Conservation (phyloP, 345 rosid species). For the Pseudoturritis turrita region DNA sequence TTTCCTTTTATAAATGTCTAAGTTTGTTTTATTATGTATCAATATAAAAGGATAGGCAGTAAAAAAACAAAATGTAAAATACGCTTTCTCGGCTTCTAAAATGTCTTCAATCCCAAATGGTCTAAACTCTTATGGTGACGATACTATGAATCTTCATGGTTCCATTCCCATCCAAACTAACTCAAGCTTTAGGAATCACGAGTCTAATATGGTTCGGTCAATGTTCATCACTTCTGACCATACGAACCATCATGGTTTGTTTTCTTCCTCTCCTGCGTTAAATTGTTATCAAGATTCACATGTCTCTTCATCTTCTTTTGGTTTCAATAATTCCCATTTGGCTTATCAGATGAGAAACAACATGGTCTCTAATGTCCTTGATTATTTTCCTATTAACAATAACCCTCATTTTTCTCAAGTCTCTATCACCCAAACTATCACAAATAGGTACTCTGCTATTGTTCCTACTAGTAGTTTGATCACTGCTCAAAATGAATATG, state of each 20-base stretch:
- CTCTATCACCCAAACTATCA: constrained; percentile 16
- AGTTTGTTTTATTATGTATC: neutral
- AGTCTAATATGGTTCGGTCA: neutral
- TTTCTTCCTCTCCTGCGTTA: constrained; percentile 8
- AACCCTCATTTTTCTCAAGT: constrained; percentile 17
- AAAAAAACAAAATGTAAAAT: neutral
- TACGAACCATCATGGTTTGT: constrained; percentile 16
- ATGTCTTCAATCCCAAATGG: constrained; percentile 16
- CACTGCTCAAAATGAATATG: neutral
- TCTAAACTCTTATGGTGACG: neutral
- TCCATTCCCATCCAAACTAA: neutral
- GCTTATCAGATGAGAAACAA: constrained; percentile 3
- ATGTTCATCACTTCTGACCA: neutral
- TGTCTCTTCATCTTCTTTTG: constrained; percentile 6
- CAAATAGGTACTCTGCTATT: neutral
- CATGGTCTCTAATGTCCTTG: constrained; percentile 9
- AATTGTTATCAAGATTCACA: neutral
- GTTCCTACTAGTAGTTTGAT: constrained; percentile 4
- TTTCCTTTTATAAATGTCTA: neutral
- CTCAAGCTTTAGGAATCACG: neutral
- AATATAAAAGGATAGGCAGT: constrained; percentile 4
- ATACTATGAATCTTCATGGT: neutral
- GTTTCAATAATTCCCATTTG: neutral
- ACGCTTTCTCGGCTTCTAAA: neutral
- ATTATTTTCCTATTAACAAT: neutral